phyloP scores from a whole-genome alignment of 106 monocot genomes.

The Dioscorea zingiberensis region DNA sequence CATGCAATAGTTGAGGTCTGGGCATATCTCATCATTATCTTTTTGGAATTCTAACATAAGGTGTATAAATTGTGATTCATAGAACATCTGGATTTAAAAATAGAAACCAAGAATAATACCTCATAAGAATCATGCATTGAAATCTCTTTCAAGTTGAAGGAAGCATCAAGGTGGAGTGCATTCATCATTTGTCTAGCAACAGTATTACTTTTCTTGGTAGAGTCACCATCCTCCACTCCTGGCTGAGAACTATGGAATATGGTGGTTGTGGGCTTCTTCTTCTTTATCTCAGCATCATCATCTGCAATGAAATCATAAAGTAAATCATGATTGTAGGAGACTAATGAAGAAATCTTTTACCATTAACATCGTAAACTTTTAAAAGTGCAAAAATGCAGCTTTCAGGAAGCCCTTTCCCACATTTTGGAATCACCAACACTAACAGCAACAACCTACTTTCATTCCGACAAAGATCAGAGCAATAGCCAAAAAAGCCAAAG shows the following conservation, averaged over 20 bases:
- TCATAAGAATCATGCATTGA: constrained; percentile 34
- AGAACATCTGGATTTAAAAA: background rate
- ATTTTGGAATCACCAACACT: no score
- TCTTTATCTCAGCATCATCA: constrained; percentile 52
- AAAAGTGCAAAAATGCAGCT: no score
- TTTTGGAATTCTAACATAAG: no score
- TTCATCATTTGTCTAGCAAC: constrained; percentile 22
- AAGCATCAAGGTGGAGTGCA: constrained; percentile 23
- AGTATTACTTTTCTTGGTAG: constrained; percentile 25
- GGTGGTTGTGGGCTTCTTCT: constrained; percentile 34
- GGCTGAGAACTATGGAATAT: constrained; percentile 15
- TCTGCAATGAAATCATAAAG: constrained; percentile 27
- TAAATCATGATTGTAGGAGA: background rate
- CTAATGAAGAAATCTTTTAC: no score
- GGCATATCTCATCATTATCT: no score
- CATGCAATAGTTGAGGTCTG: background rate
- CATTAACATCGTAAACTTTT: no score
- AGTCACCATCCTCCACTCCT: constrained; percentile 29
- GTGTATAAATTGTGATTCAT: no score
- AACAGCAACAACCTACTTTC: no score
- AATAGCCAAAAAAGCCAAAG: no score
- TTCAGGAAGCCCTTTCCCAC: no score
- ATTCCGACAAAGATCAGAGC: no score
- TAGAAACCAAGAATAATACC: constrained; percentile 20
- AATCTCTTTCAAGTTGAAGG: constrained; percentile 42